Evolutionary conservation across 257 asterid species (phyloP).

Genomic region (Eustoma russellianum): DNA sequence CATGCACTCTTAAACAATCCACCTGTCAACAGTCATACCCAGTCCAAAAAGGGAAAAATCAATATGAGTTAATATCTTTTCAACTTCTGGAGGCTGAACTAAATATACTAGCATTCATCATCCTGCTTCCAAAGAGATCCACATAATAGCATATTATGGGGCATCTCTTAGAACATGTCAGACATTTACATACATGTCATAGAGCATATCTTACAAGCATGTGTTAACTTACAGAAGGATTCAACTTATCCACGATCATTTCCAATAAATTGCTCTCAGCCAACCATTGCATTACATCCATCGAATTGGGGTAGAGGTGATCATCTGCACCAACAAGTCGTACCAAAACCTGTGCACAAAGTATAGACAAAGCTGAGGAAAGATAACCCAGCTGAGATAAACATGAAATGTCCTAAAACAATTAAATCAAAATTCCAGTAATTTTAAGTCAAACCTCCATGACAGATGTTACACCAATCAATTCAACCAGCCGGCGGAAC

Average conservation of each 20-base stretch:
- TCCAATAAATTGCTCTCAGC: conserved; percentile 85
- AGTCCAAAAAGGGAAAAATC: no score
- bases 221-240: conserved; percentile 44
- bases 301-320: conserved; percentile 67
- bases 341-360: conserved; percentile 69
- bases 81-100: no score
- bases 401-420: not conserved
- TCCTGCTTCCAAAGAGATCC: no score
- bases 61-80: no score
- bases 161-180: no score
- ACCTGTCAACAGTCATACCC: no score
- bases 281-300: conserved; percentile 96
- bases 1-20: no score
- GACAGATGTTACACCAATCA: conserved; percentile 94
- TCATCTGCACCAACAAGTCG: conserved; percentile 92
- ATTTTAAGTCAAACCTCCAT: conserved; percentile 64
- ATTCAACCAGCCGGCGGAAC: conserved; percentile 80
- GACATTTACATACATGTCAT: no score
- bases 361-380: not conserved
- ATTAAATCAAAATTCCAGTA: not conserved
- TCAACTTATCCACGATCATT: conserved; percentile 93
- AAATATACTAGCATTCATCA: no score
- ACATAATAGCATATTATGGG: no score
- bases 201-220: no score
- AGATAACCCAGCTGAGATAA: not conserved